Evolutionary conservation across 495 filamentous ascomycete species (phyloP), one percentile per base, ranked within the genome.

Genomic region (Penicillium maclennaniae): DNA sequence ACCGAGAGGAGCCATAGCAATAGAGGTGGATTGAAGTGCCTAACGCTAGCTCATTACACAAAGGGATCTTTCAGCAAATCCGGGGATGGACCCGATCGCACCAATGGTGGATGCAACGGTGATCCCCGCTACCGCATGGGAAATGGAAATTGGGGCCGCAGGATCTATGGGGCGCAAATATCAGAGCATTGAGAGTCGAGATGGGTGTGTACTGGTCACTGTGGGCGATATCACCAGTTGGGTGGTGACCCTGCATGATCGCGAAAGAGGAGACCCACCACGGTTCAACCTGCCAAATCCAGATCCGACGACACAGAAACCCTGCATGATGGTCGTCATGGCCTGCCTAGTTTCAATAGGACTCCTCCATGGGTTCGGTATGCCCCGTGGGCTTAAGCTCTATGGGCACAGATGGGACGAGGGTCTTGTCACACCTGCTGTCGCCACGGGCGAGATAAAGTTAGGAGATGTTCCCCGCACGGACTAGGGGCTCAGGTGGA

Each of bases 51-150:
- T 14, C 8, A 34, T 34, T 34, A 34, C 10, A 34, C 31, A 16
- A 40, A 19, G 8, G 7, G 38, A 19, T 40, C 31, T 40, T 6
- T 40, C 37, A 40, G 42, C 25, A 47, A 25, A 54, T 60, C 58
- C 46, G 53, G 58, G 53, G 45, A 38, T 46, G 47, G 37, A 37
- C 47, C 5, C 38, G 40, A 55, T 55, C 37, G 51, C 46, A 41
- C 59, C 58, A 62, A 59, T 59, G 31, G 34, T 10, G 37, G 21
- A 10, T n/a, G 28, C n/a, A 36, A 53, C 51, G 54, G 56, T 54
- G 50, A 60, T 62, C 56, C 50, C 54, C 51, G 56, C 49, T 45
- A 40, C 42, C 45, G 28, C n/a, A 20, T 43, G 31, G 7, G 28
- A 26, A 15, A 25, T 23, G 54, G 34, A 23, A 23, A n/a, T 7